Percentiles rank a stretch among this genome's conserved stretches.
Evolutionary conservation across 805 yeast genomes (phyloP).

Genomic region (Wickerhamomyces ciferrii): DNA sequence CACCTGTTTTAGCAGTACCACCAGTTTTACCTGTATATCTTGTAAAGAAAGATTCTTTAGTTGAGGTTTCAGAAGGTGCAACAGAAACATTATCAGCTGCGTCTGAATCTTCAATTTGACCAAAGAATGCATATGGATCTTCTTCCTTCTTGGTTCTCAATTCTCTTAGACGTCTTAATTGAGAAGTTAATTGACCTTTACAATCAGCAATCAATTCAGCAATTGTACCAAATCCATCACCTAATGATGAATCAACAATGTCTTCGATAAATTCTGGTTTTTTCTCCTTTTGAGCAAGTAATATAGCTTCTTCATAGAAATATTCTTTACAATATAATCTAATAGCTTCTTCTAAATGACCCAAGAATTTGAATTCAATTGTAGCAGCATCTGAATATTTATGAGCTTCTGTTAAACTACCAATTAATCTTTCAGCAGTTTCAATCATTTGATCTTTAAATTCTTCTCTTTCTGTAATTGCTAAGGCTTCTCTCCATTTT

Average conservation of each 20-base stretch:
- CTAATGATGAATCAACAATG: slow-evolving; percentile 66
- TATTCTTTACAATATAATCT: slow-evolving; percentile 69
- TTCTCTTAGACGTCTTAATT: slow-evolving; percentile 77
- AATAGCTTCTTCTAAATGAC: slow-evolving; percentile 58
- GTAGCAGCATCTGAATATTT: slow-evolving; percentile 77
- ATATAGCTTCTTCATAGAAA: slow-evolving; percentile 68
- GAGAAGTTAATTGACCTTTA: slow-evolving; percentile 77
- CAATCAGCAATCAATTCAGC: slow-evolving; percentile 95
- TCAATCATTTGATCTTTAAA: slow-evolving; percentile 34
- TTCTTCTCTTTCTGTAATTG: slow-evolving; percentile 43
- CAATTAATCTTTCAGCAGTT: slow-evolving; percentile 56
- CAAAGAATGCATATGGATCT: slow-evolving; percentile 85
- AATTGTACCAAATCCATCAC: slow-evolving; percentile 82
- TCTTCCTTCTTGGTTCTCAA: slow-evolving; percentile 75
- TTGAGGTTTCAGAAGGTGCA: slow-evolving; percentile 91
- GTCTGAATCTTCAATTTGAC: slow-evolving; percentile 52
- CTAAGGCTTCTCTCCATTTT: slow-evolving; percentile 81
- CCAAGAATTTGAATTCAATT: slow-evolving; percentile 58
- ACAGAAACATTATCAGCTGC: slow-evolving; percentile 91
- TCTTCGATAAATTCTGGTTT: slow-evolving; percentile 42
- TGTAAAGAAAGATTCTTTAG: slow-evolving; percentile 89
- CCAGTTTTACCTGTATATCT: slow-evolving; percentile 94
- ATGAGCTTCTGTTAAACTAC: slow-evolving; percentile 59
- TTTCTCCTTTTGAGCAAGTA: slow-evolving; percentile 46
- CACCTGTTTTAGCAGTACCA: slow-evolving; percentile 96